These are phyloP conservation scores for Cardiospermum halicacabum DNA, from an alignment of 345 rosid genomes.

Conservation along the genomic window DNA sequence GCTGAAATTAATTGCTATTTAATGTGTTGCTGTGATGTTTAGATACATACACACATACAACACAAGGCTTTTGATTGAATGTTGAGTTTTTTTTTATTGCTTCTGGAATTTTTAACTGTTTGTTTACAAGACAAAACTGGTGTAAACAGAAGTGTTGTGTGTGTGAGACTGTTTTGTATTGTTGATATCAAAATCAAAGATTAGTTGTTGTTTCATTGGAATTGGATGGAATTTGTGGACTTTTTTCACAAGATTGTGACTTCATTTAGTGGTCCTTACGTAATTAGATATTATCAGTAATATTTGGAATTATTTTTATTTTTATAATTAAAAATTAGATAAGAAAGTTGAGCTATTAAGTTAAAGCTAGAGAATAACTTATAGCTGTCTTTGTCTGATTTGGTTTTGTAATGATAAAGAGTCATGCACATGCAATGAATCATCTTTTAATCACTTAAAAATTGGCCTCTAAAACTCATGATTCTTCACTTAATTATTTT, in stretches of 20 bases:
- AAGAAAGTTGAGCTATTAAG: neutral
- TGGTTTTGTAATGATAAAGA: neutral
- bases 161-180: neutral
- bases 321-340: too few relatives aligned
- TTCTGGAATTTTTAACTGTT: neutral
- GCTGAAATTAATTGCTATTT: conserved; percentile 10
- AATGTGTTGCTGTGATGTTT: neutral
- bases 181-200: too few relatives aligned
- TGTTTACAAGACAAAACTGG: neutral
- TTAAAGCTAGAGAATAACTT: neutral
- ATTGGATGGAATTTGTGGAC: too few relatives aligned
- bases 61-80: neutral
- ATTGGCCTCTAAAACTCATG: neutral
- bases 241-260: too few relatives aligned
- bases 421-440: neutral
- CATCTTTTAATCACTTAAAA: too few relatives aligned
- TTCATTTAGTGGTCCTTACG: too few relatives aligned
- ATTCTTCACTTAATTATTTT: neutral
- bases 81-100: neutral
- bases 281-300: too few relatives aligned
- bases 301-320: neutral
- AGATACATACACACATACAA: too few relatives aligned
- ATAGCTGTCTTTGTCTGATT: neutral
- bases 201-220: too few relatives aligned
- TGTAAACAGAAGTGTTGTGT: neutral